These are phyloP conservation scores for Parafenestella ontariensis DNA, from an alignment of 2,329 filamentous ascomycete species.

Conservation along the genomic window DNA sequence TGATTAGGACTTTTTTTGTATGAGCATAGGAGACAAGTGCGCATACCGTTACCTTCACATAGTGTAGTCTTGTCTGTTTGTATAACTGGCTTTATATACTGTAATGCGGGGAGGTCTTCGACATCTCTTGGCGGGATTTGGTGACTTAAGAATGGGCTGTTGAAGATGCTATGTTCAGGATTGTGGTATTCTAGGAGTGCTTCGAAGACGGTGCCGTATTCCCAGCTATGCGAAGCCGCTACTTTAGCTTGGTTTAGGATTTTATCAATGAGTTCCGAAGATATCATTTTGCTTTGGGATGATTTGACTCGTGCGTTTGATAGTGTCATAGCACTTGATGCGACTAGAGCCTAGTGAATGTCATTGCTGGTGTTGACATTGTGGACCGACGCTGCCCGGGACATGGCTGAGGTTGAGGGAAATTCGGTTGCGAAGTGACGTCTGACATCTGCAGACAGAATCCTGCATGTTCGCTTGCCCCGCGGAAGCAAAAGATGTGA, in stretches of 20 bases:
- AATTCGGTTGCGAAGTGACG: background rate
- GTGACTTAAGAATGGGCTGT: slow-evolving; percentile 46
- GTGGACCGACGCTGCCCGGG: background rate
- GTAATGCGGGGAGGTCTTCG: slow-evolving; percentile 36
- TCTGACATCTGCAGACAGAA: background rate
- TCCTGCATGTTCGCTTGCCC: too few relatives aligned
- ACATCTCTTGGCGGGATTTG: slow-evolving; percentile 29
- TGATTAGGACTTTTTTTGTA: background rate
- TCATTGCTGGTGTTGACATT: too few relatives aligned
- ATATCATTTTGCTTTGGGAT: slow-evolving; percentile 45
- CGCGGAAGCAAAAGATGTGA: too few relatives aligned
- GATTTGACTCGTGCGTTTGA: too few relatives aligned
- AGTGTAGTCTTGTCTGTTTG: slow-evolving; percentile 35
- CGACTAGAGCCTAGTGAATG: too few relatives aligned
- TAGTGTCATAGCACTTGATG: too few relatives aligned
- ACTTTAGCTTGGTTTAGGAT: slow-evolving; percentile 36
- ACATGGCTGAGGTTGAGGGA: background rate
- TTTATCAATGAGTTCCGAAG: slow-evolving; percentile 58
- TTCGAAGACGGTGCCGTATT: slow-evolving; percentile 52
- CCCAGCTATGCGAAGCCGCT: slow-evolving; percentile 51
- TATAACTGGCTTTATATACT: slow-evolving; percentile 48
- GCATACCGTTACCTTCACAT: slow-evolving; percentile 44
- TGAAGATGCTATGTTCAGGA: slow-evolving; percentile 49
- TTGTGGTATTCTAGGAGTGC: slow-evolving; percentile 51
- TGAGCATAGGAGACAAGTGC: background rate